These are phyloP conservation scores for Aspergillus melleus DNA, from an alignment of 2,329 filamentous ascomycete genomes.

Conservation along the genomic window DNA sequence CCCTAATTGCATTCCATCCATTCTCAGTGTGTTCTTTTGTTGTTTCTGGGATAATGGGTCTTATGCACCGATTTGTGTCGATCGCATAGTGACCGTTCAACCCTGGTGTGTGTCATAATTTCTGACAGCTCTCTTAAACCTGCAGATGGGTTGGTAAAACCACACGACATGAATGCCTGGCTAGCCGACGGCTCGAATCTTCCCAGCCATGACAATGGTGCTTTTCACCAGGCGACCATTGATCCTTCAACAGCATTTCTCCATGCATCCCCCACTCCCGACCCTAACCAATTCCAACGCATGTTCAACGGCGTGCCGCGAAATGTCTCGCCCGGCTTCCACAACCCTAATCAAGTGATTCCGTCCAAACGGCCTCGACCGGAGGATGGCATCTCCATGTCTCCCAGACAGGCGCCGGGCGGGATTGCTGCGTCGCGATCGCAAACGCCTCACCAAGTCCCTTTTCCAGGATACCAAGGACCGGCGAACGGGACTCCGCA, in stretches of 20 bases:
- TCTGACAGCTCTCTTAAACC: constrained; percentile 27
- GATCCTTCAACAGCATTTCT: constrained; percentile 51
- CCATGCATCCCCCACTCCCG: constrained; percentile 46
- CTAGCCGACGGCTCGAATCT: constrained; percentile 49
- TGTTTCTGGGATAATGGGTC: constrained; percentile 1
- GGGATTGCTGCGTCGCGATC: constrained; percentile 82
- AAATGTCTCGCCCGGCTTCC: constrained; percentile 77
- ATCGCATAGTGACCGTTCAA: constrained; percentile 25
- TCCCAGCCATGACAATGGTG: constrained; percentile 51
- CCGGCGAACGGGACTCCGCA: constrained; percentile 63
- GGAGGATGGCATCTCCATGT: constrained; percentile 82
- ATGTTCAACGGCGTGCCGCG: constrained; percentile 84
- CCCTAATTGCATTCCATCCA: constrained; percentile 8
- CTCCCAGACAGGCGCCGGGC: constrained; percentile 72
- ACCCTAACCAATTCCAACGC: constrained; percentile 56
- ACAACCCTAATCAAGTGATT: constrained; percentile 77
- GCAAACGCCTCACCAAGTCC: constrained; percentile 82
- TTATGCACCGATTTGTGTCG: constrained; percentile 17
- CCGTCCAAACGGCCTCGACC: constrained; percentile 85
- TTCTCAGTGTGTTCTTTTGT: neutral
- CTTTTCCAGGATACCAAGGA: constrained; percentile 69
- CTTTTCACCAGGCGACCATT: constrained; percentile 46
- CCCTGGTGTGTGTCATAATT: constrained; percentile 16
- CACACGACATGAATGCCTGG: constrained; percentile 54
- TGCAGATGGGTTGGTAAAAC: constrained; percentile 49